Evolutionary conservation across 495 filamentous ascomycete genomes (phyloP), one percentile per base, ranked within the genome.

Genomic region (Corynascus novoguineensis): DNA sequence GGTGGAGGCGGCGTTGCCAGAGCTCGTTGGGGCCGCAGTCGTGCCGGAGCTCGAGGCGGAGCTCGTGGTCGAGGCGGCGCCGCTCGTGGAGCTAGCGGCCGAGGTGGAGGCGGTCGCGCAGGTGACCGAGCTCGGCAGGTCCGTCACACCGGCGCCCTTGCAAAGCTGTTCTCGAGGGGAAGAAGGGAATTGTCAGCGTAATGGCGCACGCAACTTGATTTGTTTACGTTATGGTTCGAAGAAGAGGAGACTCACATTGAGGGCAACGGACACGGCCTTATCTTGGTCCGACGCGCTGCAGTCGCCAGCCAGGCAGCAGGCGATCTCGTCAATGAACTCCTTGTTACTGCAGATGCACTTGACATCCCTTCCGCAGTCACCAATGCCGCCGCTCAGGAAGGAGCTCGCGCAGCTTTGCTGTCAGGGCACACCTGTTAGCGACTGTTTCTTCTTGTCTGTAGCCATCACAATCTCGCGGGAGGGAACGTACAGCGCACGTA

Each of bases 261-360:
- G n/a, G 24, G 72, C 72, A 41, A 66, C 75, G 25, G 19, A 28
- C 31, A 73, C 60, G 15, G 75, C 75, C 25, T 57, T 11, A 37
- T 78, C 37, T 66, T 88, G 81, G 37, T 88, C 85, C 0, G 68
- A 67, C 1, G 56, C 8, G 42, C 67, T 59, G 70, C 90, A 95
- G 10, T 55, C 66, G 3, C 61, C 64, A 5, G 68, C 64, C 7
- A 95, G 74, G 66, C 90, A 95, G 75, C 85, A 88, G 28, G 82
- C 71, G 55, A 93, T 82, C 31, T 69, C 60, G 34, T 44, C 61
- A 55, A 95, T 75, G 74, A 88, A 88, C 9, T 67, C 64, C 6
- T 68, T 60, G 68, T 79, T 73, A 11, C 57, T 62, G 73, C 90
- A 95, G 63, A 92, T 89, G 68, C 90, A 95, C 35, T 69, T 61